A percentile compares a stretch with the other conserved stretches of the same genome.
phyloP scores from a whole-genome alignment of 1,139 yeast genomes.

The Saccharomyces hybrid region DNA sequence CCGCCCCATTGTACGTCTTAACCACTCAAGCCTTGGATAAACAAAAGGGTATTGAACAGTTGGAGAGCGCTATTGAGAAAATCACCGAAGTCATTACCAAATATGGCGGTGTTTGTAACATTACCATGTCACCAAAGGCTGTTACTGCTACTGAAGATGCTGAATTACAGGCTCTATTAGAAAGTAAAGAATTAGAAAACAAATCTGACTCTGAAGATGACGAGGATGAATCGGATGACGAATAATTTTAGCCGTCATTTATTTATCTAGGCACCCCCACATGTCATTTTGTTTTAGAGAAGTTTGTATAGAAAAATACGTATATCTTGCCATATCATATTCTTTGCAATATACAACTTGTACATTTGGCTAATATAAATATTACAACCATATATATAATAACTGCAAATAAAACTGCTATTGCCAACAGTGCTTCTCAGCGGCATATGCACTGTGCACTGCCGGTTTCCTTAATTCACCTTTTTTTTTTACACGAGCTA shows the following conservation, averaged over 20 bases:
- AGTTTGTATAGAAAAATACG: neutral
- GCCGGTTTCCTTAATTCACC: neutral
- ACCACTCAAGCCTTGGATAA: constrained; percentile 92
- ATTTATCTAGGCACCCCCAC: neutral
- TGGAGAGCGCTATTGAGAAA: constrained; percentile 71
- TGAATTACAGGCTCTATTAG: constrained; percentile 89
- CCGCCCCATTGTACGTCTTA: constrained; percentile 93
- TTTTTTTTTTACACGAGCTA: neutral
- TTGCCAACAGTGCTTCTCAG: neutral
- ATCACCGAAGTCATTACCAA: constrained; percentile 62
- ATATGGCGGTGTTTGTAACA: constrained; percentile 80
- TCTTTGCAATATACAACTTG: neutral
- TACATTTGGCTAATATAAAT: neutral
- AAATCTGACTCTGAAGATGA: constrained; percentile 55
- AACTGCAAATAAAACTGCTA: neutral
- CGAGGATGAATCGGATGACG: constrained; percentile 46
- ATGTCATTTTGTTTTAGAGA: neutral
- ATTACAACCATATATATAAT: neutral
- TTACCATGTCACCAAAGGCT: constrained; percentile 97
- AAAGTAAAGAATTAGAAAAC: constrained; percentile 60
- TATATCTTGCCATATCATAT: neutral
- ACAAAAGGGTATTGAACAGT: constrained; percentile 70
- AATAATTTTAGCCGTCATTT: constrained; percentile 11
- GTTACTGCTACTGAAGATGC: constrained; percentile 98
- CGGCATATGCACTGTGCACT: neutral